These are phyloP conservation scores for Byssochlamys sp. DNA, from an alignment of 2,329 filamentous ascomycete genomes.

Conservation along the genomic window DNA sequence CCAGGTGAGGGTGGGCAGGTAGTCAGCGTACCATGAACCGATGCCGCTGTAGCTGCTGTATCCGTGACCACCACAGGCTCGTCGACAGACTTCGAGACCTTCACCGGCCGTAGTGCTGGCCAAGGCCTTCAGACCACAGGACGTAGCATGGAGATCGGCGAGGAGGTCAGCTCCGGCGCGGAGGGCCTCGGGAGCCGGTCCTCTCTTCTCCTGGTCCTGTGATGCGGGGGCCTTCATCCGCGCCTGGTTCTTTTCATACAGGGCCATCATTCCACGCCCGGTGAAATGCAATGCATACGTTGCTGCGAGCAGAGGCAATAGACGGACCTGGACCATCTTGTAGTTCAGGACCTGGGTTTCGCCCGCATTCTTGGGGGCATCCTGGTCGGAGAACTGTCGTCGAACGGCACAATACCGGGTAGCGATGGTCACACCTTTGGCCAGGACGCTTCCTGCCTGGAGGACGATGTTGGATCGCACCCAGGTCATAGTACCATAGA, in stretches of 20 bases:
- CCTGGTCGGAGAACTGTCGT: constrained; percentile 68
- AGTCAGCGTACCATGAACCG: constrained; percentile 64
- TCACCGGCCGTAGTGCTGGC: constrained; percentile 64
- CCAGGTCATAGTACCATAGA: constrained; percentile 69
- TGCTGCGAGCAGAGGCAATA: constrained; percentile 62
- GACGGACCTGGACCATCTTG: constrained; percentile 67
- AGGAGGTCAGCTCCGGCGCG: constrained; percentile 51
- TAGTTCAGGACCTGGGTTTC: constrained; percentile 73
- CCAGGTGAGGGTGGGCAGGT: constrained; percentile 62
- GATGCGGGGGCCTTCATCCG: constrained; percentile 47
- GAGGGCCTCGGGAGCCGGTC: constrained; percentile 59
- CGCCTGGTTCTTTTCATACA: constrained; percentile 64
- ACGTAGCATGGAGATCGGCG: constrained; percentile 66
- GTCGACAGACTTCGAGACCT: constrained; percentile 63
- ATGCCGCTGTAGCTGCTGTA: constrained; percentile 70
- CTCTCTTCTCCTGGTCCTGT: constrained; percentile 40
- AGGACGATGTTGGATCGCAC: constrained; percentile 65
- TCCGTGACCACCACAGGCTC: constrained; percentile 68
- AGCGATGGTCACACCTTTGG: constrained; percentile 68
- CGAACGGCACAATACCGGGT: constrained; percentile 64
- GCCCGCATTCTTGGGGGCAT: constrained; percentile 49
- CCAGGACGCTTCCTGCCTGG: constrained; percentile 61
- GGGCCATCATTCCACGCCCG: constrained; percentile 62
- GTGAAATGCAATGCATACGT: constrained; percentile 74
- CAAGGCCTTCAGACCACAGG: constrained; percentile 65